These are phyloP conservation scores for Misopates orontium DNA, from an alignment of 257 asterid genomes.

Conservation along the genomic window DNA sequence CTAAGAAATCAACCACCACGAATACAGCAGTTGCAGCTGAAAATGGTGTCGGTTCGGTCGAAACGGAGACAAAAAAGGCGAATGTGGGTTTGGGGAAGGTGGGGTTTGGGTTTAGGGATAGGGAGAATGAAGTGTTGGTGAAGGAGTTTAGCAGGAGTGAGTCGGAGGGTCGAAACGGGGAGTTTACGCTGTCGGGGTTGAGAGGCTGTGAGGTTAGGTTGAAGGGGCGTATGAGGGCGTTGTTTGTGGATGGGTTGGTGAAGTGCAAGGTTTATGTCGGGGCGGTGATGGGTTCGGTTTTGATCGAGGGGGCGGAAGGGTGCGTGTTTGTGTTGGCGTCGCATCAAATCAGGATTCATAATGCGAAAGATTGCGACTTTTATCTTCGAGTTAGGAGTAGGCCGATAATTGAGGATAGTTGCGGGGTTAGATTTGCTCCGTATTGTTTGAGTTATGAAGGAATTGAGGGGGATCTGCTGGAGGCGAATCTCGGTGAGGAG, in stretches of 20 bases:
- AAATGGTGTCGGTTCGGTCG: constrained; percentile 14
- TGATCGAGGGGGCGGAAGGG: constrained; percentile 63
- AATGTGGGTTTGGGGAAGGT: constrained; percentile 24
- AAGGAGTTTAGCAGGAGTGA: constrained; percentile 48
- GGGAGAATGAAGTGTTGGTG: constrained; percentile 44
- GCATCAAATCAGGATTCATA: constrained; percentile 84
- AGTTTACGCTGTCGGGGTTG: constrained; percentile 64
- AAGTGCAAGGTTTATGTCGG: constrained; percentile 50
- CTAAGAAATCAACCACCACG: constrained; percentile 35
- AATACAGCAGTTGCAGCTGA: constrained; percentile 13
- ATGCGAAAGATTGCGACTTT: constrained; percentile 68
- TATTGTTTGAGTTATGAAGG: constrained; percentile 66
- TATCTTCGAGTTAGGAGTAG: constrained; percentile 82
- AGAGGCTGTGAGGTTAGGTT: constrained; percentile 64
- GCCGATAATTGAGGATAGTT: constrained; percentile 84
- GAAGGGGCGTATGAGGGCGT: constrained; percentile 72
- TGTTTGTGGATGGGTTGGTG: constrained; percentile 52
- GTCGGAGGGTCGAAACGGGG: constrained; percentile 47
- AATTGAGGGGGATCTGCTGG: constrained; percentile 58
- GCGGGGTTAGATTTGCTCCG: constrained; percentile 69
- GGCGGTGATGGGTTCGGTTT: constrained; percentile 46
- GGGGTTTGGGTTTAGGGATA: constrained; percentile 60
- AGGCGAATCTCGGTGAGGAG: constrained; percentile 78
- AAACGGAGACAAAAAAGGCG: constrained; percentile 32
- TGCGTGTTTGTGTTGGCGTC: constrained; percentile 74